Base-by-base conservation (phyloP, 805 yeast genomes). In the Yarrowia sp. region DNA sequence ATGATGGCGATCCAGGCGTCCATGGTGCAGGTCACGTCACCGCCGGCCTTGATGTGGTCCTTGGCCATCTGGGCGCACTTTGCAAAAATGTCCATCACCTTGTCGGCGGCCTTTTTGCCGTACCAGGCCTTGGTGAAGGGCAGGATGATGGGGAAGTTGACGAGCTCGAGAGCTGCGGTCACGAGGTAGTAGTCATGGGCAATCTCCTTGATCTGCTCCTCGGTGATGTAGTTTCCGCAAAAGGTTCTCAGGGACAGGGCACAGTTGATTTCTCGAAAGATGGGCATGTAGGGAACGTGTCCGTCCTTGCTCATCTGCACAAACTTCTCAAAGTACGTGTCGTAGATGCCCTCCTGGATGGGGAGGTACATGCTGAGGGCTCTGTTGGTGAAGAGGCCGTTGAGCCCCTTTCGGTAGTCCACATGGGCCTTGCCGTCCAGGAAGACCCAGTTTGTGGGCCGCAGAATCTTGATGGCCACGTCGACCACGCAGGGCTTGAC, bases 101-200 rank as follows among this genome's bases (percentile, higher is more conserved):
- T 85, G 75, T 95, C 96, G 65, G 98, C 96, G 72, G 92, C 89
- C 74, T 83, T 85, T 80, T 90, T 88, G 70, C 99, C 99, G 77
- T 92, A 90, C 99, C 99, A 95, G 36, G 99, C 88, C 80, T 93
- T 95, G 67, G 99, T 92, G 82, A 83, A 95, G 32, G 99, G 99
- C 56, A 95, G 76, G 68, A 95, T 93, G 71, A 95, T 90, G 68
- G 99, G 99, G 85, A 95, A 95, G 81, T 95, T 95, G 67, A 95
- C 99, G 70, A 95, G 84, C 79, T 95, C 99, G 73, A 95, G 83
- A 28, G 99, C 99, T 67, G 96, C 96, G 14, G 99, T 95, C 69
- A 95, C 89, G 68, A 84, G 80, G 78, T 86, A 95, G 78, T 92
- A 95, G 77, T 92, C 92, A 76, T 93, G 98, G 61, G 98, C 95